phyloP scores from a whole-genome alignment of 208 protist species.

The Endotrypanum monterogeii region DNA sequence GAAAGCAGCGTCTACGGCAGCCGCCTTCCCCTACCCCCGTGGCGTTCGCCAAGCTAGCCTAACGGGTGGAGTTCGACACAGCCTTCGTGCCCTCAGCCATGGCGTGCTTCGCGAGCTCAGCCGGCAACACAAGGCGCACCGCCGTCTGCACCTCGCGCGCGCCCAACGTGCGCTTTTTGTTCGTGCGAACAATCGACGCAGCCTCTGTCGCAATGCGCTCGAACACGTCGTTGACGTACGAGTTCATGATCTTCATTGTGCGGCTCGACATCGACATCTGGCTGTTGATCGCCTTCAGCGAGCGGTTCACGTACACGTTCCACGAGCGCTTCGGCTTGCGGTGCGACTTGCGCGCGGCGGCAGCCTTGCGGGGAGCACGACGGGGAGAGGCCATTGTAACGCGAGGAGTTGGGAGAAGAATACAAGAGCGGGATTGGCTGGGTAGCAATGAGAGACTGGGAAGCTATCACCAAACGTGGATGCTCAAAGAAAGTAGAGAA shows the following conservation, averaged over 20 bases:
- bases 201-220: slow-evolving; percentile 96
- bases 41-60: not conserved
- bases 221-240: slow-evolving; percentile 98
- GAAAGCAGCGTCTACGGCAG: not conserved
- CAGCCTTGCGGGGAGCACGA: slow-evolving; percentile 30
- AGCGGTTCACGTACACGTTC: slow-evolving; percentile 91
- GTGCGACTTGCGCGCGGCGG: slow-evolving; percentile 35
- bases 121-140: slow-evolving; percentile 96
- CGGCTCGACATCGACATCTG: slow-evolving; percentile 95
- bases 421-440: not conserved
- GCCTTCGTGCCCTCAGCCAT: slow-evolving; percentile 98
- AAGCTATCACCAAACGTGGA: not conserved
- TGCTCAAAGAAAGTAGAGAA: not conserved
- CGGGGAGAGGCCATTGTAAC: not conserved
- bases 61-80: slow-evolving; percentile 84
- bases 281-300: slow-evolving; percentile 96
- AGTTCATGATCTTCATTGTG: slow-evolving; percentile 98
- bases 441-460: not conserved
- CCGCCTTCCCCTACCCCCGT: not conserved
- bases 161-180: slow-evolving; percentile 95
- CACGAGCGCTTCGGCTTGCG: slow-evolving; percentile 81
- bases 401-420: not conserved
- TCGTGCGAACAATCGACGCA: slow-evolving; percentile 91
- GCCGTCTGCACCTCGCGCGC: slow-evolving; percentile 97
- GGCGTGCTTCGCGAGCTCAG: slow-evolving; percentile 98